These are phyloP conservation scores for Aquilaria malaccensis DNA, from an alignment of 345 rosid species.

Conservation along the genomic window DNA sequence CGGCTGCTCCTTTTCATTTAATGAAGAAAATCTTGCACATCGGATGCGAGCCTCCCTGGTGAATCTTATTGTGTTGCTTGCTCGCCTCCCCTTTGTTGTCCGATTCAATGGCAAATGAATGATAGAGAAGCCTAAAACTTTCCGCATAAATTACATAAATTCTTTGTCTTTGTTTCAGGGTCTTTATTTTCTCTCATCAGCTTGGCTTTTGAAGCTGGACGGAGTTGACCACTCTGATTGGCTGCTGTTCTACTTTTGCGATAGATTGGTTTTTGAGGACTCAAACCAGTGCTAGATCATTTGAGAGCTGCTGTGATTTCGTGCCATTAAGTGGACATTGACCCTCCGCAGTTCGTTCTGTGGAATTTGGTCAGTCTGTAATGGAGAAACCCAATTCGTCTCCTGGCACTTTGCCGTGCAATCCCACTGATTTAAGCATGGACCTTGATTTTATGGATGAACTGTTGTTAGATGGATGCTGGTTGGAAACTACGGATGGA, in stretches of 20 bases:
- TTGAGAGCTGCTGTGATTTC: conserved; percentile 8
- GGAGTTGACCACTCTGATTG: conserved; percentile 4
- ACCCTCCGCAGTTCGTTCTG: not conserved
- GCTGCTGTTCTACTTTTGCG: conserved; percentile 5
- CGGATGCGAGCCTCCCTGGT: too few species aligned
- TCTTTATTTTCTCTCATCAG: conserved; percentile 2
- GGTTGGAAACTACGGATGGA: conserved; percentile 84
- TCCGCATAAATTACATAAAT: not conserved
- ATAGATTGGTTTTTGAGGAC: conserved; percentile 20
- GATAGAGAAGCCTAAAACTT: conserved; percentile 15
- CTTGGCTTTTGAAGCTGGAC: not conserved
- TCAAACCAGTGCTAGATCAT: conserved; percentile 8
- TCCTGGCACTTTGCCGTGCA: conserved; percentile 22
- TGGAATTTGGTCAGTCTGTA: conserved; percentile 10
- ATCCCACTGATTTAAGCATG: conserved; percentile 40
- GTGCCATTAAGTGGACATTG: conserved; percentile 7
- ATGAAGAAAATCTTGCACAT: too few species aligned
- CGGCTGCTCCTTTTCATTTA: too few species aligned
- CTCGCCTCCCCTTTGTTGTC: conserved; percentile 3
- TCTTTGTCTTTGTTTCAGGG: conserved; percentile 2
- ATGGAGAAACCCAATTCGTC: conserved; percentile 61
- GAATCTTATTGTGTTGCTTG: not conserved
- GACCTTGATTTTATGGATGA: conserved; percentile 72
- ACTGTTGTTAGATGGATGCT: conserved; percentile 83
- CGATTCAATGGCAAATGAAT: conserved; percentile 4